These are phyloP conservation scores for Flaveria sonorensis DNA, from an alignment of 129 eudicot genomes.

Conservation along the genomic window DNA sequence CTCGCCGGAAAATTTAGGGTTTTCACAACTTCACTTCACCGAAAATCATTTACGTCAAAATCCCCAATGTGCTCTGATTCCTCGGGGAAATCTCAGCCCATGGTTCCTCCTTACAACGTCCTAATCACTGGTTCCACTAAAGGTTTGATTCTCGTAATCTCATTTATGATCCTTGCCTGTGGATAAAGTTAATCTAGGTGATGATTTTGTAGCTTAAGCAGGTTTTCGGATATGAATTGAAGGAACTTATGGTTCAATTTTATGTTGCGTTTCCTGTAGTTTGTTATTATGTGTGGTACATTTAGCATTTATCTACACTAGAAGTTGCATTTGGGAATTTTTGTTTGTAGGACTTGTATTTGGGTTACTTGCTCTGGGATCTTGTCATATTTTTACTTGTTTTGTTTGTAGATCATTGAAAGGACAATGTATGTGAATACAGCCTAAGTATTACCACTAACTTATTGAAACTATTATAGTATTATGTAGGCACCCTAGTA, in stretches of 20 bases:
- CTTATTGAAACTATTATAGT: neutral
- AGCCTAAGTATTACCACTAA: neutral
- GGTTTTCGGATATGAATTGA: constrained; percentile 14
- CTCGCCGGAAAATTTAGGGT: constrained; percentile 12
- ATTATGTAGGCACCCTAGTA: neutral
- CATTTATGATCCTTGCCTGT: neutral
- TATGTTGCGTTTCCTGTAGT: neutral
- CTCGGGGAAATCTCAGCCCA: constrained; percentile 42
- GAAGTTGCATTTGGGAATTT: neutral
- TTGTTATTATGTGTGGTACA: neutral
- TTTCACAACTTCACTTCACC: constrained; percentile 6
- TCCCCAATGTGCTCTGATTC: constrained; percentile 21
- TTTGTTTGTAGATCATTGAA: neutral
- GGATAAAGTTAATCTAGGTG: neutral
- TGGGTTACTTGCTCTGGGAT: neutral
- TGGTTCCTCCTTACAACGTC: constrained; percentile 89
- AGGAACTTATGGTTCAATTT: constrained; percentile 2
- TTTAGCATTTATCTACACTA: neutral
- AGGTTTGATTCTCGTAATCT: constrained; percentile 43
- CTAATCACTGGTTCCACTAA: constrained; percentile 86
- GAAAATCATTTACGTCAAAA: constrained; percentile 13
- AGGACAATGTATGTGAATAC: neutral
- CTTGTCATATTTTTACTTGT: neutral
- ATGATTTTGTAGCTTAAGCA: neutral
- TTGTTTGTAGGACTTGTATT: neutral